Percentiles rank a stretch among this genome's conserved stretches.
These are phyloP conservation scores for Oryza punctata DNA, from an alignment of 176 grass and related monocot genomes.

Conservation along the genomic window DNA sequence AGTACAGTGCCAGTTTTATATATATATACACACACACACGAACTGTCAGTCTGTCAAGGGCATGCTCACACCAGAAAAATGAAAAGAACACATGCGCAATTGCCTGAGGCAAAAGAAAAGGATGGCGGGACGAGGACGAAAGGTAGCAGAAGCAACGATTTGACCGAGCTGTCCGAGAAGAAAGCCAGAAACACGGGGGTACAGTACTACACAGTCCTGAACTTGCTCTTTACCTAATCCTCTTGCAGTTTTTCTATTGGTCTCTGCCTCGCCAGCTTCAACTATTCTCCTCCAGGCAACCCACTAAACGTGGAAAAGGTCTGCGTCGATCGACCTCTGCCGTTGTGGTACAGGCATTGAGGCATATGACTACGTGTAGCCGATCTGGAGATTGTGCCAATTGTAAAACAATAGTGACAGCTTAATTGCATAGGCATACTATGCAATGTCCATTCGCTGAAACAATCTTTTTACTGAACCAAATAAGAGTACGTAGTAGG, in stretches of 20 bases:
- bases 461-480: background rate
- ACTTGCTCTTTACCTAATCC: slow-evolving; percentile 41
- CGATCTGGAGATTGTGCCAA: background rate
- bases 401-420: background rate
- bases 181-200: background rate
- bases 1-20: background rate
- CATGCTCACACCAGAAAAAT: background rate
- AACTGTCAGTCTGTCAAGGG: background rate
- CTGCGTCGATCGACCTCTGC: background rate
- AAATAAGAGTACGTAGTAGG: background rate
- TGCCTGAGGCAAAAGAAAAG: slow-evolving; percentile 29
- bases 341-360: background rate
- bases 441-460: background rate
- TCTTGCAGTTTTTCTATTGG: background rate
- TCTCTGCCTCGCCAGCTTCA: slow-evolving; percentile 12
- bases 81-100: slow-evolving; percentile 11
- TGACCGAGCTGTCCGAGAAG: slow-evolving; percentile 34
- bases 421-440: background rate
- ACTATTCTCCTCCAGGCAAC: slow-evolving; percentile 21
- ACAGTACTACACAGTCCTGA: background rate
- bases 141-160: slow-evolving; percentile 25
- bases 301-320: slow-evolving; percentile 39
- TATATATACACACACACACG: background rate
- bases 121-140: slow-evolving; percentile 15
- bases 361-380: background rate